Conservation (phyloP, 148 eudicot species). For the Mesembryanthemum crystallinum region DNA sequence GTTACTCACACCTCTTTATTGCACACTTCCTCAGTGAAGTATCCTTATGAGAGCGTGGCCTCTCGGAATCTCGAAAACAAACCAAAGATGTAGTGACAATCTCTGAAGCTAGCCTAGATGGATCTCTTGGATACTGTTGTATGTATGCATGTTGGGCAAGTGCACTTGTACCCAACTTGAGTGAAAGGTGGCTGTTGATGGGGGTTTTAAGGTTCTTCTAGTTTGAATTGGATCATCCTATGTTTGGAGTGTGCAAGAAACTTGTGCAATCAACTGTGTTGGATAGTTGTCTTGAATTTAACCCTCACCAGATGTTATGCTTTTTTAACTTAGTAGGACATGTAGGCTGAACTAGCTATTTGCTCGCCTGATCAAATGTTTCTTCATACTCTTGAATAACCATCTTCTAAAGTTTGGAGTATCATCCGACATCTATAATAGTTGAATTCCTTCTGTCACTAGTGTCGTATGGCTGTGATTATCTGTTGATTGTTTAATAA, state of each 20-base stretch:
- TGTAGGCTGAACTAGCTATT: too few relatives aligned
- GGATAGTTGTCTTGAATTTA: not conserved
- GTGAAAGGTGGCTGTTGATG: not conserved
- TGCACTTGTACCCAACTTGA: not conserved
- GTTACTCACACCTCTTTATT: not conserved
- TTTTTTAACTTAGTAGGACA: too few relatives aligned
- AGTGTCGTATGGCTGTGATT: not conserved
- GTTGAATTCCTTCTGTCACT: not conserved
- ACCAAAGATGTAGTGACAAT: too few relatives aligned
- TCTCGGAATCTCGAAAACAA: not conserved
- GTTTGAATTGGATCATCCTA: not conserved
- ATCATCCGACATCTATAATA: not conserved
- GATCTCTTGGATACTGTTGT: not conserved
- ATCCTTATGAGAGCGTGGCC: not conserved
- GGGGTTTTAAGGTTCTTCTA: not conserved
- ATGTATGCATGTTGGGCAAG: not conserved
- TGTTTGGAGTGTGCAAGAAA: not conserved
- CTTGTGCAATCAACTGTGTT: not conserved
- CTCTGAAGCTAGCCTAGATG: not conserved
- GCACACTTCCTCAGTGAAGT: not conserved
- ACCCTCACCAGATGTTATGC: too few relatives aligned
- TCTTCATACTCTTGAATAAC: not conserved
- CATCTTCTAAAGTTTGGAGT: not conserved
- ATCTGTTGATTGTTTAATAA: too few relatives aligned
- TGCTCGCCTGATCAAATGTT: too few relatives aligned